A percentile compares a stretch with the other conserved stretches of the same genome.
Conservation (phyloP, 768 basidiomycete genomes). For the Paxillus ammoniavirescens region DNA sequence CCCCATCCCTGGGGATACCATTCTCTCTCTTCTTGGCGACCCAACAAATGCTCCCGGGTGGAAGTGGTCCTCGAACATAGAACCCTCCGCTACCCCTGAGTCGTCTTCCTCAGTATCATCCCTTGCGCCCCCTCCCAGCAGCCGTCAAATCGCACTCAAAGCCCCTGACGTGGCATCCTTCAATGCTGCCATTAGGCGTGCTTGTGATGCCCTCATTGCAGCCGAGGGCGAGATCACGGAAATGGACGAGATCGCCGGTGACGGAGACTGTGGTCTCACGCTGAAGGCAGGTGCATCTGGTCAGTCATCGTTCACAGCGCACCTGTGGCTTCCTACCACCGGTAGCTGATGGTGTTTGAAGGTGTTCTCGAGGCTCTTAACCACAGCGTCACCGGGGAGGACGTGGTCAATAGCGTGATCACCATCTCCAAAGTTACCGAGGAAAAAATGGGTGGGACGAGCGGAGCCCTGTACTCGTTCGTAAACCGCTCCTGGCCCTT, state of each 20-base stretch:
- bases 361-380: constrained; percentile 61
- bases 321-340: neutral
- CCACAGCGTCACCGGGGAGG: constrained; percentile 57
- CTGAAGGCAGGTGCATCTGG: constrained; percentile 75
- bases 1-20: constrained; percentile 36
- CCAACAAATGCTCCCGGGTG: constrained; percentile 74
- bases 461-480: constrained; percentile 87
- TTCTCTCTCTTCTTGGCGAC: constrained; percentile 73
- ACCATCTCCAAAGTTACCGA: constrained; percentile 74
- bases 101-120: constrained; percentile 11
- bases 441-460: constrained; percentile 88
- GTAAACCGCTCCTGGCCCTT: constrained; percentile 28
- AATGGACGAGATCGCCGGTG: constrained; percentile 90
- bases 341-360: constrained; percentile 23
- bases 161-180: constrained; percentile 53
- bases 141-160: constrained; percentile 20
- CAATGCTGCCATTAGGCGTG: constrained; percentile 50
- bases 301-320: constrained; percentile 22
- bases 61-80: constrained; percentile 65
- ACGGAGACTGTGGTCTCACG: constrained; percentile 77
- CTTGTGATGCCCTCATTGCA: constrained; percentile 63
- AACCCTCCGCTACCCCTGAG: constrained; percentile 33
- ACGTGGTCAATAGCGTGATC: constrained; percentile 65
- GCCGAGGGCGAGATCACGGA: constrained; percentile 89
- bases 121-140: neutral